phyloP scores from a whole-genome alignment of 129 eudicot species.

The Lactuca saligna region DNA sequence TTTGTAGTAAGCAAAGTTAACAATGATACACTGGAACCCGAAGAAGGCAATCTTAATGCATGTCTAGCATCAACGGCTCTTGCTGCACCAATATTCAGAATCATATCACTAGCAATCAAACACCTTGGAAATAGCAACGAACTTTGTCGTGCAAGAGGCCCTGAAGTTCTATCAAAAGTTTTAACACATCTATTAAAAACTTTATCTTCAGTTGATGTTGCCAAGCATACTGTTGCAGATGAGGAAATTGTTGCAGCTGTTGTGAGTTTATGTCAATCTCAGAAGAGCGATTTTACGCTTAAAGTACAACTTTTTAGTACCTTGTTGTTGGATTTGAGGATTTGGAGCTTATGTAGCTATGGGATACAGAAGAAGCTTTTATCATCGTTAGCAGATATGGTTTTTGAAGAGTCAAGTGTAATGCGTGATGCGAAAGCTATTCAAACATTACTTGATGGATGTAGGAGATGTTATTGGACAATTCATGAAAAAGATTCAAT shows the following conservation, averaged over 20 bases:
- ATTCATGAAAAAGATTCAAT: constrained; percentile 74
- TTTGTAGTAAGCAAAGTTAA: constrained; percentile 65
- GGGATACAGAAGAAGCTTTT: constrained; percentile 89
- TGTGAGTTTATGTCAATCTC: constrained; percentile 85
- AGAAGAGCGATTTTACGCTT: constrained; percentile 59
- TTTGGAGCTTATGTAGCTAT: constrained; percentile 92
- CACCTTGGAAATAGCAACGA: constrained; percentile 89
- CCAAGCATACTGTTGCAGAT: constrained; percentile 60
- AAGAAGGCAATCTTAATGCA: constrained; percentile 55
- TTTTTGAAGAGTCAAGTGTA: constrained; percentile 69
- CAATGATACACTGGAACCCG: constrained; percentile 68
- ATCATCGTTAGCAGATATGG: constrained; percentile 95
- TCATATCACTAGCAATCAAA: constrained; percentile 70
- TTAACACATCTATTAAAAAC: constrained; percentile 65
- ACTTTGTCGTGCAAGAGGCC: constrained; percentile 71
- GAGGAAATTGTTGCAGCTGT: constrained; percentile 95
- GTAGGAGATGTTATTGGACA: constrained; percentile 87
- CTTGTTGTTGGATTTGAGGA: constrained; percentile 72
- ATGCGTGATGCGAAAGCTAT: constrained; percentile 98
- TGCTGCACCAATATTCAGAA: constrained; percentile 87
- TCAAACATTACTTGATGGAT: constrained; percentile 92
- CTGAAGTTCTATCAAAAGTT: constrained; percentile 78
- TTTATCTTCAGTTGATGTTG: constrained; percentile 57
- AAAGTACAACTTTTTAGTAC: constrained; percentile 87
- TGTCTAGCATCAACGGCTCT: constrained; percentile 60